Base-by-base conservation (phyloP, 2,329 filamentous ascomycete species). In the Colletotrichum zoysiae region DNA sequence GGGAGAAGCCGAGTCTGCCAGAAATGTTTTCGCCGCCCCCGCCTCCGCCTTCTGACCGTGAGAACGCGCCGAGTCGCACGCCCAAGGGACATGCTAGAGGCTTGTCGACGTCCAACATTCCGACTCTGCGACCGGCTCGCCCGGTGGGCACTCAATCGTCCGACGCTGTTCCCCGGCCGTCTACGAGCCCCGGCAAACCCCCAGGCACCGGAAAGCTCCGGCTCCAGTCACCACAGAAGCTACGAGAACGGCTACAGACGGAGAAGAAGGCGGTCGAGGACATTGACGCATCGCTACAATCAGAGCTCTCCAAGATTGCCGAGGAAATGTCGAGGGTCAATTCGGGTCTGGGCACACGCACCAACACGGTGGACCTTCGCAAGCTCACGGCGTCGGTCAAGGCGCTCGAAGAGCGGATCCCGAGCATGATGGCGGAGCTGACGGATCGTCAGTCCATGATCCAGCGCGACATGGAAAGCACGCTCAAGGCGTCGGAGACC, bases 181-280 rank as follows among this genome's bases (percentile, higher is more conserved):
- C 46, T 78, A 74, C 80, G n/a, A 77, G 79, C 70, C 81, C 83
- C 20, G 79, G 77, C n/a, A 85, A 82, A 65, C 77, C 75, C 74
- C 82, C 84, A 2, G 82, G 87, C 71, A 59, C 72, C 53, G 80
- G 79, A 14, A 92, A 90, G 75, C 84, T 94, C 44, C 90, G 92
- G 14, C 86, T 93, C 14, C 91, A 93, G 73, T 92, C 89, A 18
- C 87, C 91, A 0, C 92, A 92, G 76, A 95, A 93, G 79, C 84
- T 95, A 26, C 92, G 95, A 23, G 95, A 98, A 82, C 91, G 95
- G 44, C 86, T 98, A 0, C 92, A 95, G 76, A 91, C 89, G 59
- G 95, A 97, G 79, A 94, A 95, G 81, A 90, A 89, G 67, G 88
- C 91, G 0, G 89, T 95, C 20, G 89, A 90, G 6, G 89, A 91